Evolutionary conservation across 371 early-diverging fungal species (phyloP), one percentile per base, ranked within the genome.

Genomic region (Apophysomyces sp.): DNA sequence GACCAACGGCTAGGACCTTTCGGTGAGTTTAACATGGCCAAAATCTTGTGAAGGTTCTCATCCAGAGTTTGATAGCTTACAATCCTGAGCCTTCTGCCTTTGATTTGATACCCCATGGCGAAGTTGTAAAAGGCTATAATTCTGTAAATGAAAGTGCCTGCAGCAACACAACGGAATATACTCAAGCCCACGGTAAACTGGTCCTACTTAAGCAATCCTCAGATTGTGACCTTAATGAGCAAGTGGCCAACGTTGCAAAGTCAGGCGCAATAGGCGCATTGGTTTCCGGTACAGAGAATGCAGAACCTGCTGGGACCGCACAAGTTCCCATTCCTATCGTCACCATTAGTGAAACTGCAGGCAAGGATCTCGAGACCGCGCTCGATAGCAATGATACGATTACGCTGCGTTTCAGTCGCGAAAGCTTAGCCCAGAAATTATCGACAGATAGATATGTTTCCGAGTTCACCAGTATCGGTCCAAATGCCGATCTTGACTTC

Each of bases 391-490:
- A 44, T 21, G 49, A 44, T 6, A 21, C 49, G 21, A 21, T 44
- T 21, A 18, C 49, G 3, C 16, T 44, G 0, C 49, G 21, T 1
- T 44, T 44, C 49, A 44, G 49, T 21, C 49, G 49, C 49, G 21
- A 44, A 11, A 21, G 18, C 49, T 21, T 44, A 4, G 49, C 49
- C 4, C 16, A 44, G 21, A 44, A 44, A 3, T 3, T 61, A 16
- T 24, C 69, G 8, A 65, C 68, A 39, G 72, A 55, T 18, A 71
- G 66, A 3, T 68, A 65, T 29, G 52, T 70, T 11, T 69, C 74
- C 13, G 62, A 62, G 39, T 74, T 71, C 54, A 69, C 74, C 1
- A 57, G 87, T 9, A 16, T 55, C 16, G 63, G 63, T 34, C 63
- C 63, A 1, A 56, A 30, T 27, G 57, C 57, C 18, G 63, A 63